A percentile compares a stretch with the other conserved stretches of the same genome.
These are phyloP conservation scores for Psilocybe sp. DNA, from an alignment of 768 basidiomycete species.

Conservation along the genomic window DNA sequence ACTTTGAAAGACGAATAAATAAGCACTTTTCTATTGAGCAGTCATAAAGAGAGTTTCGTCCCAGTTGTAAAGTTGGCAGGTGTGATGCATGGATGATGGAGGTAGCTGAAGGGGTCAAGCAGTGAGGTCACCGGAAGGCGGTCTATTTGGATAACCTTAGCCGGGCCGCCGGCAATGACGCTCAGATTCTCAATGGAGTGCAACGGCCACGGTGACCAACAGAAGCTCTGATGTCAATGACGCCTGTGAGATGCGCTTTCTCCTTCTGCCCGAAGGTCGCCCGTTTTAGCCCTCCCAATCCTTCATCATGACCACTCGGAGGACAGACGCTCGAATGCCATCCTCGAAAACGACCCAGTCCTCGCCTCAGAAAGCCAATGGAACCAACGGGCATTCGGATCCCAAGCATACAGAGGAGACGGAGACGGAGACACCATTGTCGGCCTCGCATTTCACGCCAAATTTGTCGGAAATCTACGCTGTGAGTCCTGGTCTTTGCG, in stretches of 20 bases:
- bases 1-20: conserved; percentile 27
- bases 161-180: too few relatives aligned
- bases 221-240: too few relatives aligned
- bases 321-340: conserved; percentile 12
- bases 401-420: background rate
- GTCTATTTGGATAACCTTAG: too few relatives aligned
- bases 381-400: background rate
- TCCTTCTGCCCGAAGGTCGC: too few relatives aligned
- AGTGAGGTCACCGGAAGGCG: too few relatives aligned
- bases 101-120: too few relatives aligned
- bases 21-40: background rate
- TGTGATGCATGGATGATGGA: background rate
- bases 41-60: background rate
- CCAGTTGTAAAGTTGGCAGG: background rate
- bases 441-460: conserved; percentile 22
- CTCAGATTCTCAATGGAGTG: too few relatives aligned
- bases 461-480: conserved; percentile 36
- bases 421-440: background rate
- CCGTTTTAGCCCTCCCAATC: background rate
- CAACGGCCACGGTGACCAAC: too few relatives aligned
- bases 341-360: background rate
- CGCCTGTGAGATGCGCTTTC: too few relatives aligned
- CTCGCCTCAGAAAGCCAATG: conserved; percentile 1
- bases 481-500: conserved; percentile 8
- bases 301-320: conserved; percentile 17